Conservation (phyloP, 2,329 filamentous ascomycete species). For the Microthyrium microscopicum region DNA sequence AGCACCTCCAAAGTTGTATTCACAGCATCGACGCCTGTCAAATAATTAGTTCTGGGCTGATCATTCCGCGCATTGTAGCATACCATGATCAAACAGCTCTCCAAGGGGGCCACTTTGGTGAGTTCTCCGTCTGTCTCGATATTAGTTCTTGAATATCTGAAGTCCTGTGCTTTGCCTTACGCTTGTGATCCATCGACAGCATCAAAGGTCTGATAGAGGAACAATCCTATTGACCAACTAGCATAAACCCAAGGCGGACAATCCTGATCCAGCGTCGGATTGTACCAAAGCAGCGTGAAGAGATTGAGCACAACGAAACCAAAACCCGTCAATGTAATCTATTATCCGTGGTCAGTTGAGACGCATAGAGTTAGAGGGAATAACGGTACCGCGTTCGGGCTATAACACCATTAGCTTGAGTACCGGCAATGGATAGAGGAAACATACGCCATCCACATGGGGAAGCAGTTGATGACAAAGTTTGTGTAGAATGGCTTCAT, state of each 20-base stretch:
- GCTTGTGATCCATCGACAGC: conserved; percentile 91
- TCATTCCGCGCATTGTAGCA: not conserved
- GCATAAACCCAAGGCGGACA: conserved; percentile 93
- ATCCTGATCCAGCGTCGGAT: conserved; percentile 81
- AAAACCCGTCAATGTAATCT: conserved; percentile 84
- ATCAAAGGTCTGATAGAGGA: conserved; percentile 96
- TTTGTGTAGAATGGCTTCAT: conserved; percentile 96
- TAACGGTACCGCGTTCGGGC: conserved; percentile 5
- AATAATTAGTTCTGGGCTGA: not conserved
- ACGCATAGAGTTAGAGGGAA: conserved; percentile 5
- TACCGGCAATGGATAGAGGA: not conserved
- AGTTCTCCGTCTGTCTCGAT: conserved; percentile 45
- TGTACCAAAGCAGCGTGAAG: conserved; percentile 87
- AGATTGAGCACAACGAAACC: conserved; percentile 79
- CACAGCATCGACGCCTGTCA: conserved; percentile 63
- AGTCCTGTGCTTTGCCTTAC: conserved; percentile 32
- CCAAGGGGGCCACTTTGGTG: conserved; percentile 84
- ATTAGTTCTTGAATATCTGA: not conserved
- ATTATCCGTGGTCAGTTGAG: no score
- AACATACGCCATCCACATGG: conserved; percentile 76
- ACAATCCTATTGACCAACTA: conserved; percentile 75
- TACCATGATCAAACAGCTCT: conserved; percentile 90
- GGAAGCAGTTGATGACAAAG: conserved; percentile 85
- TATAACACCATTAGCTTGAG: not conserved
- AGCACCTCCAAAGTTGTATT: conserved; percentile 91